These are phyloP conservation scores for Prunus mume DNA, from an alignment of 306 rosid genomes.

Conservation along the genomic window DNA sequence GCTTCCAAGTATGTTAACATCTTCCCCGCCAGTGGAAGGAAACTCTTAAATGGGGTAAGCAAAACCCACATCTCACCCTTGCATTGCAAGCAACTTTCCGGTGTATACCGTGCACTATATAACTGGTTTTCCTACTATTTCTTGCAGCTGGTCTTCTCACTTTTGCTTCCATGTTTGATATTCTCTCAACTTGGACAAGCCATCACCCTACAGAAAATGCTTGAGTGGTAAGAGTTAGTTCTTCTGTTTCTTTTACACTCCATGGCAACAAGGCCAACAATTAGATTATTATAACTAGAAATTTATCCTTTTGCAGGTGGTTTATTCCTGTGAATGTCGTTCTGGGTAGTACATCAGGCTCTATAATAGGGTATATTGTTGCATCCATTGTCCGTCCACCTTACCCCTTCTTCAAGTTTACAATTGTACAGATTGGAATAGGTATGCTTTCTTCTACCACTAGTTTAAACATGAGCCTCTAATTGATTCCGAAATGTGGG, in stretches of 20 bases:
- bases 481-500: too few relatives aligned
- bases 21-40: constrained; percentile 82
- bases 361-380: constrained; percentile 77
- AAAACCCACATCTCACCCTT: not conserved
- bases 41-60: constrained; percentile 87
- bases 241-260: not conserved
- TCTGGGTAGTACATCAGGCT: constrained; percentile 64
- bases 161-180: constrained; percentile 90
- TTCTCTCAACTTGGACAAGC: constrained; percentile 94
- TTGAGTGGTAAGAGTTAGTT: constrained; percentile 59
- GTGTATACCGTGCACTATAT: not conserved
- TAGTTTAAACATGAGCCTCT: not conserved
- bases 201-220: constrained; percentile 72
- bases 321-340: constrained; percentile 88
- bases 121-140: constrained; percentile 15
- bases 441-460: constrained; percentile 44
- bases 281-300: constrained; percentile 6
- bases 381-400: constrained; percentile 81
- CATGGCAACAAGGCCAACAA: not conserved
- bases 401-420: constrained; percentile 90
- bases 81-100: not conserved
- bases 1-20: constrained; percentile 89
- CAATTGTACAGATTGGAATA: constrained; percentile 82
- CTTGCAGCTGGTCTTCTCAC: constrained; percentile 85
- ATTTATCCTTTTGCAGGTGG: constrained; percentile 66